Conservation (phyloP, 176 grass and related monocot species). For the Carex cristatella region DNA sequence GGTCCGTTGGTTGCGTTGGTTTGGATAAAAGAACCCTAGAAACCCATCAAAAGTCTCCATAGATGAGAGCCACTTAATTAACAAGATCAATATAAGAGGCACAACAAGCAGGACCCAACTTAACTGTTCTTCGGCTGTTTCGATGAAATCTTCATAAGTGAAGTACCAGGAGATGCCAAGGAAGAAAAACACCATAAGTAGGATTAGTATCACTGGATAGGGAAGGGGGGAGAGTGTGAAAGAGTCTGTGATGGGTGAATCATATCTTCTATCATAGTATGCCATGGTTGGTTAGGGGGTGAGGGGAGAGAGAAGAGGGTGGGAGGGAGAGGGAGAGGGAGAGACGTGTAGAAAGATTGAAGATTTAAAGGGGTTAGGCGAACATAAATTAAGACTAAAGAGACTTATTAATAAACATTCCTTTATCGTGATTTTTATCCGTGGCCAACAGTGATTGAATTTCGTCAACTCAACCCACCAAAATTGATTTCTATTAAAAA, state of each 20-base stretch:
- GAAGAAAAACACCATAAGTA: slow-evolving; percentile 55
- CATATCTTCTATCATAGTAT: slow-evolving; percentile 46
- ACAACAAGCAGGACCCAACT: slow-evolving; percentile 58
- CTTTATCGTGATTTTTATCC: background rate
- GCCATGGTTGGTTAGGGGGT: slow-evolving; percentile 29
- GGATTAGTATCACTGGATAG: slow-evolving; percentile 72
- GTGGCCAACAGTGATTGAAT: no score
- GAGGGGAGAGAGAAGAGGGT: background rate
- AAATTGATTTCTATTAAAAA: no score
- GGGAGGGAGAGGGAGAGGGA: background rate
- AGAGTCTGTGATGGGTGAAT: slow-evolving; percentile 54
- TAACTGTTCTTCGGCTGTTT: slow-evolving; percentile 53
- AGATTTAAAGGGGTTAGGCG: background rate
- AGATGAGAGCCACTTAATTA: slow-evolving; percentile 85
- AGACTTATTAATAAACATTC: background rate
- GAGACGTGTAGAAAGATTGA: slow-evolving; percentile 11
- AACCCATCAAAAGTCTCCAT: slow-evolving; percentile 61
- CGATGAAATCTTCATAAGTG: slow-evolving; percentile 69
- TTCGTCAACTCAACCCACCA: no score
- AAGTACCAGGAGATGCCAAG: slow-evolving; percentile 65
- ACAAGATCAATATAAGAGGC: slow-evolving; percentile 63
- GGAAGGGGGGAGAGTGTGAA: slow-evolving; percentile 78
- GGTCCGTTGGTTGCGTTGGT: slow-evolving; percentile 23
- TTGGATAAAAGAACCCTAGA: slow-evolving; percentile 41
- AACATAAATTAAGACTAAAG: background rate